Evolutionary conservation across 1,284 basidiomycete species (phyloP), one percentile per base, ranked within the genome.

Genomic region (Moniliophthora roreri): DNA sequence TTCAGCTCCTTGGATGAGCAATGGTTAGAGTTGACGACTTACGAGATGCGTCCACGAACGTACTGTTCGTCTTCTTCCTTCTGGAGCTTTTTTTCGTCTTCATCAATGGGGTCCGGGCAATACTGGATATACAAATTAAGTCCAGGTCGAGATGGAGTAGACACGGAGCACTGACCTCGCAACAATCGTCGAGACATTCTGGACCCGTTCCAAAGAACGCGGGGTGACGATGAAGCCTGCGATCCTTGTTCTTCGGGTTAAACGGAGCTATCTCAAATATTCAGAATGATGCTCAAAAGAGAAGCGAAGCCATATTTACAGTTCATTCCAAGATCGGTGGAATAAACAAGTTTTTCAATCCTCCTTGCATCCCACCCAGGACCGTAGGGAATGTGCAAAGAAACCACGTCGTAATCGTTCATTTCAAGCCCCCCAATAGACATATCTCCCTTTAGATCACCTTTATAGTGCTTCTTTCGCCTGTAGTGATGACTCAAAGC

Each of bases 341-440:
- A 75, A 64, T 81, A 84, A 5, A 84, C 70, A 46, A 84, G 62
- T 57, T 79, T 84, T 52, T 82, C 79, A 54, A 84, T 81, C 48
- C 78, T 72, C 38, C 73, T 68, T 1, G 82, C 78, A 61, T 81
- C 74, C 80, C 81, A 84, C 1, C 80, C 78, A 35, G 80, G 81
- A 3, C 83, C 82, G 63, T 85, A 85, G 0, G 82, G 82, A 51
- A 85, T 79, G 60, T 84, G 81, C 38, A 84, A 67, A 4, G 74
- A 74, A 0, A 72, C 70, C 10, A 81, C 77, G 57, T 84, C 81
- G 55, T 85, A 84, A 56, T 82, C 77, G 54, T 79, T 83, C 75
- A 79, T 78, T 62, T 82, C 78, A 9, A 84, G 61, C 1, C 74
- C 77, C 15, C 67, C 68, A 10, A 75, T 65, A 11, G 68, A 66